Percentiles rank a stretch among this genome's conserved stretches.
These are phyloP conservation scores for Apiotrichum veenhuisii DNA, from an alignment of 1,284 basidiomycete genomes.

Conservation along the genomic window DNA sequence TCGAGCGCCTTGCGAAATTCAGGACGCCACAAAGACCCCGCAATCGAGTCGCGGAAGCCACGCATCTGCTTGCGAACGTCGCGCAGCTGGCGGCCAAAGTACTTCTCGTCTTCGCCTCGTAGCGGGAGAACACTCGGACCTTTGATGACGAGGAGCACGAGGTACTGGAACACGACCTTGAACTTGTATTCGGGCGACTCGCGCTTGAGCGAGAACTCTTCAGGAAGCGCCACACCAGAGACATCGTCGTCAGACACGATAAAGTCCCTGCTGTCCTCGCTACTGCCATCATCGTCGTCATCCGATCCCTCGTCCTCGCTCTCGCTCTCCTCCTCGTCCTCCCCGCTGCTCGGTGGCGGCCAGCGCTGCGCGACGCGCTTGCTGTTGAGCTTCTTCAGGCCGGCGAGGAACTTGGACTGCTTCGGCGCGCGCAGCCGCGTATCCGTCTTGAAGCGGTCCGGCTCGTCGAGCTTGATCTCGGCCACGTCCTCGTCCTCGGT, in stretches of 20 bases:
- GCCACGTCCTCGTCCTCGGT: conserved; percentile 56
- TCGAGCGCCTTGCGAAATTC: conserved; percentile 64
- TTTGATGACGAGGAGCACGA: conserved; percentile 70
- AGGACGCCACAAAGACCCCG: conserved; percentile 58
- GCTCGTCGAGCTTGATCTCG: conserved; percentile 55
- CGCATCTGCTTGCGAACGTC: conserved; percentile 13
- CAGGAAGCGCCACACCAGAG: conserved; percentile 57
- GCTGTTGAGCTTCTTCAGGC: conserved; percentile 33
- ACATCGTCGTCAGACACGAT: conserved; percentile 68
- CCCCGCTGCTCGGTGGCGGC: background rate
- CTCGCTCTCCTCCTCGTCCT: conserved; percentile 9
- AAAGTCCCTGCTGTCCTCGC: conserved; percentile 50
- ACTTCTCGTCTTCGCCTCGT: conserved; percentile 19
- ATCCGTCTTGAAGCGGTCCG: conserved; percentile 54
- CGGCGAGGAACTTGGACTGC: conserved; percentile 24
- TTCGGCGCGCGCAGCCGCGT: conserved; percentile 28
- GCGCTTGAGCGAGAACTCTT: conserved; percentile 69
- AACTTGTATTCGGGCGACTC: conserved; percentile 52
- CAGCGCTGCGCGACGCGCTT: conserved; percentile 15
- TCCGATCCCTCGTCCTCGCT: conserved; percentile 34
- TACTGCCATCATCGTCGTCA: conserved; percentile 22
- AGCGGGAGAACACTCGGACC: conserved; percentile 25
- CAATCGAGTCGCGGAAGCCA: conserved; percentile 1
- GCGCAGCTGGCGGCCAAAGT: conserved; percentile 22
- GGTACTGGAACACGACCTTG: conserved; percentile 71